These are phyloP conservation scores for Kappamyces sp. DNA, from an alignment of 192 early-diverging fungal genomes.

Conservation along the genomic window DNA sequence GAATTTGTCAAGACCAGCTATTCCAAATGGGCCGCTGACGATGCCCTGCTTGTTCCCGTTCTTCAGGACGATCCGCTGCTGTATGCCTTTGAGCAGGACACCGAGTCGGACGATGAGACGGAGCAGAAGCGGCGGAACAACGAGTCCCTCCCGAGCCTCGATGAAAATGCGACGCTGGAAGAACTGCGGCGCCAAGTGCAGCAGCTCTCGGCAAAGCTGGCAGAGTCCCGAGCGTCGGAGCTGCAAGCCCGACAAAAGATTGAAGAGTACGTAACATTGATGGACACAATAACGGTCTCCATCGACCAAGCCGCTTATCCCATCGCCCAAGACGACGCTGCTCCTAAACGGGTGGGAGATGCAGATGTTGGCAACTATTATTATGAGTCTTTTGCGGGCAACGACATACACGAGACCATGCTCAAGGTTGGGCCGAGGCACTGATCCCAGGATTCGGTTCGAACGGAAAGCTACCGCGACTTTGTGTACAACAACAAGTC, in stretches of 20 bases:
- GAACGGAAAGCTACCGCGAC: slow-evolving; percentile 75
- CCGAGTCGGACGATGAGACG: slow-evolving; percentile 3
- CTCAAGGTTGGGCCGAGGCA: slow-evolving; percentile 44
- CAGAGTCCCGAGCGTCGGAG: neutral
- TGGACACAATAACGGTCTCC: slow-evolving; percentile 19
- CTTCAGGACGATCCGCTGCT: slow-evolving; percentile 48
- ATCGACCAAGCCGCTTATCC: slow-evolving; percentile 12
- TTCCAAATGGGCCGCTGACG: slow-evolving; percentile 31
- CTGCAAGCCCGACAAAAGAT: slow-evolving; percentile 12
- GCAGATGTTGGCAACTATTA: slow-evolving; percentile 49
- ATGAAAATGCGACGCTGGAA: slow-evolving; percentile 1
- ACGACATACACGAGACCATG: slow-evolving; percentile 77
- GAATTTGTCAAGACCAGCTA: neutral
- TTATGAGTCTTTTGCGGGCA: slow-evolving; percentile 53
- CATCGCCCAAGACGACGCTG: slow-evolving; percentile 17
- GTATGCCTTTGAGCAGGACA: slow-evolving; percentile 33
- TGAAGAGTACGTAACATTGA: slow-evolving; percentile 20
- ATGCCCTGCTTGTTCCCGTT: slow-evolving; percentile 38
- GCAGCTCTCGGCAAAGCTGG: neutral
- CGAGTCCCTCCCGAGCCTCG: neutral
- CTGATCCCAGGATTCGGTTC: slow-evolving; percentile 50
- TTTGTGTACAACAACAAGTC: slow-evolving; percentile 80
- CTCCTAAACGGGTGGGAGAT: slow-evolving; percentile 2
- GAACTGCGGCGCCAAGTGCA: neutral
- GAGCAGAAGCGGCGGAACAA: no score